Evolutionary conservation across 169 alveolate species (phyloP), one percentile per base, ranked within the genome.

Genomic region (Plasmodium vinckei): DNA sequence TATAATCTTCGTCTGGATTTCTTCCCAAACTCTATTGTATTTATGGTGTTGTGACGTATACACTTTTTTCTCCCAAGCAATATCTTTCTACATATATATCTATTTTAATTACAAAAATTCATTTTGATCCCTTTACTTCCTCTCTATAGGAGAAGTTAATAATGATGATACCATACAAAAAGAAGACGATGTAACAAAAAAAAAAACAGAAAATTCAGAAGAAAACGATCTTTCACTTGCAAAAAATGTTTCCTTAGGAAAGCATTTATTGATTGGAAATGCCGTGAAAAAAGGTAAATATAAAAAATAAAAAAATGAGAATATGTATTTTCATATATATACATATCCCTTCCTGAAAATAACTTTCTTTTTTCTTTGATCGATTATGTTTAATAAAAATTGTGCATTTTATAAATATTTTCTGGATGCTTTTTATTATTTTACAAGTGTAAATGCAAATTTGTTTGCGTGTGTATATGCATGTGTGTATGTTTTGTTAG

Each of bases 211-310:
- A 49, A 17, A 6, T 73, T 53, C 89, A 1, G 89, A 77, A 39
- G 89, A 77, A 23, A 77, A 77, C 39, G 77, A 59, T 17, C 49
- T 77, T 17, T 57, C 75, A 2, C 56, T 77, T 39, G 89, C 27
- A 33, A 77, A 77, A 12, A 77, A 56, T 23, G 89, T 77, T 54
- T 77, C 89, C 1, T 33, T 77, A 57, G 89, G 89, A 69, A 77
- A 77, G 72, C 89, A 77, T 57, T 56, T 77, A 19, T 69, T 77
- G 33, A 77, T 64, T 13, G 89, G 89, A 39, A 77, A 44, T 5
- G 64, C 89, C 27, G 13, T 77, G 9, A 77, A 77, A 44, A 77
- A 77, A 23, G 89, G 89, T 77, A 77, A 64, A 42, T 4, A 23
- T 15, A 0, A 0, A 17, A 17, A 9, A 12, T 57, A 12, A 33